phyloP scores from a whole-genome alignment of 176 grass and related monocot species.

The Rhynchospora pubera region DNA sequence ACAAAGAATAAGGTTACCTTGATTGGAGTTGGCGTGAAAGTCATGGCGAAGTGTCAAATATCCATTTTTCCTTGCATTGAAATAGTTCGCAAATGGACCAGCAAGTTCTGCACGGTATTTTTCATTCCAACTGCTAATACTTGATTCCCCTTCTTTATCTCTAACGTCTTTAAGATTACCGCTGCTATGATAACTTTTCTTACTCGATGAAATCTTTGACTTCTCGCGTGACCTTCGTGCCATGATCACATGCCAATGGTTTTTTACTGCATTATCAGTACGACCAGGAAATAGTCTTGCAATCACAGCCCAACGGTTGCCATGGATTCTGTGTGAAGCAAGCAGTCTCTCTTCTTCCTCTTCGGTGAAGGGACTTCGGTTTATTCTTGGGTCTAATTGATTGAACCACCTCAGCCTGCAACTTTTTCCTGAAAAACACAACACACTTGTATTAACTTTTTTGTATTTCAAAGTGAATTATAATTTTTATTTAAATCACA shows the following conservation, averaged over 20 bases:
- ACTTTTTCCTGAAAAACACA: slow-evolving; percentile 68
- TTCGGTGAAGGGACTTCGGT: slow-evolving; percentile 75
- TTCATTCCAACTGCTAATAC: slow-evolving; percentile 26
- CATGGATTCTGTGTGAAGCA: slow-evolving; percentile 66
- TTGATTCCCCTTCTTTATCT: slow-evolving; percentile 7
- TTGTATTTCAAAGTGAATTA: not conserved
- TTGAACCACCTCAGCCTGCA: slow-evolving; percentile 98
- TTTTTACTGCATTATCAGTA: slow-evolving; percentile 97
- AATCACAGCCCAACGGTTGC: slow-evolving; percentile 88
- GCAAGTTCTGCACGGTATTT: slow-evolving; percentile 47
- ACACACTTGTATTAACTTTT: not conserved
- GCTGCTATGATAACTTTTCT: not conserved
- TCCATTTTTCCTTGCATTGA: not conserved
- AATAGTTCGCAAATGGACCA: slow-evolving; percentile 30
- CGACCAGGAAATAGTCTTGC: slow-evolving; percentile 87
- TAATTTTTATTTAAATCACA: not conserved
- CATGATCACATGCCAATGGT: slow-evolving; percentile 99
- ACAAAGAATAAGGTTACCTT: slow-evolving; percentile 36
- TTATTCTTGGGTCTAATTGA: slow-evolving; percentile 86
- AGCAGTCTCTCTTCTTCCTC: slow-evolving; percentile 85
- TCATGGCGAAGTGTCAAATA: not conserved
- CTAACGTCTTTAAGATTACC: not conserved
- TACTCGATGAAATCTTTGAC: slow-evolving; percentile 5
- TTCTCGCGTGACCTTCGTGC: slow-evolving; percentile 58
- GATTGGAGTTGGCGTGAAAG: slow-evolving; percentile 31